Conservation (phyloP, 352 stramenopile genomes). For the Pythium folliculosum region DNA sequence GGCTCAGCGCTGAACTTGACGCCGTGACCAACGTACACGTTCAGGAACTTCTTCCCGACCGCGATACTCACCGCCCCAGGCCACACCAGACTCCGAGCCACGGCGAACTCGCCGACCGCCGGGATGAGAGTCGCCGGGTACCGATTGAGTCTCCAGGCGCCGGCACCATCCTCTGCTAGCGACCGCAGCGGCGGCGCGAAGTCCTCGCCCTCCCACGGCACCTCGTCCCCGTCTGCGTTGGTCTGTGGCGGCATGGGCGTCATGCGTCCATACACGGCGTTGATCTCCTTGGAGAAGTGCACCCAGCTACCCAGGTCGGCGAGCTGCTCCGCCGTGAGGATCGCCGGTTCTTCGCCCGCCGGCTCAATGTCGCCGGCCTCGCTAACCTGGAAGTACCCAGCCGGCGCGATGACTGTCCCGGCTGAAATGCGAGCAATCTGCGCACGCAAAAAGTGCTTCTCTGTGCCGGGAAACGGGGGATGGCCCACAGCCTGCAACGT, state of each 20-base stretch:
- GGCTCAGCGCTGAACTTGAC: slow-evolving; percentile 69
- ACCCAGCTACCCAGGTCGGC: slow-evolving; percentile 77
- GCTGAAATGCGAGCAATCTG: slow-evolving; percentile 90
- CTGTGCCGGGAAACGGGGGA: slow-evolving; percentile 85
- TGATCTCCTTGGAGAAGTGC: slow-evolving; percentile 90
- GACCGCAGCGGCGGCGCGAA: slow-evolving; percentile 57
- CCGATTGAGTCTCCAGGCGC: slow-evolving; percentile 76
- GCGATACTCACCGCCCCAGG: slow-evolving; percentile 87
- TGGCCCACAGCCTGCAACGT: slow-evolving; percentile 58
- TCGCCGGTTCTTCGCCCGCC: slow-evolving; percentile 65
- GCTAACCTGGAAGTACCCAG: slow-evolving; percentile 81
- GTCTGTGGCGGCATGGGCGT: slow-evolving; percentile 69
- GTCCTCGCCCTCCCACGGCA: slow-evolving; percentile 66
- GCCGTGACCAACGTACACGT: slow-evolving; percentile 88
- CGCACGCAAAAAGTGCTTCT: slow-evolving; percentile 86
- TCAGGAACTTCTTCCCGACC: slow-evolving; percentile 85
- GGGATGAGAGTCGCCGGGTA: slow-evolving; percentile 68
- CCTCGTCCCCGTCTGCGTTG: slow-evolving; percentile 72
- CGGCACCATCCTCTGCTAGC: slow-evolving; percentile 65
- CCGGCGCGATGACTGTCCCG: slow-evolving; percentile 77
- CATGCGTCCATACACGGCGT: slow-evolving; percentile 74
- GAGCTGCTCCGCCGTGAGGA: slow-evolving; percentile 76
- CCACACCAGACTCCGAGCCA: slow-evolving; percentile 82
- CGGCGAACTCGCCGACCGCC: slow-evolving; percentile 55
- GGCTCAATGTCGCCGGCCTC: slow-evolving; percentile 77